A percentile compares a stretch with the other conserved stretches of the same genome.
phyloP scores from a whole-genome alignment of 2,329 filamentous ascomycete species.

The Coniochaeta hoffmannii region DNA sequence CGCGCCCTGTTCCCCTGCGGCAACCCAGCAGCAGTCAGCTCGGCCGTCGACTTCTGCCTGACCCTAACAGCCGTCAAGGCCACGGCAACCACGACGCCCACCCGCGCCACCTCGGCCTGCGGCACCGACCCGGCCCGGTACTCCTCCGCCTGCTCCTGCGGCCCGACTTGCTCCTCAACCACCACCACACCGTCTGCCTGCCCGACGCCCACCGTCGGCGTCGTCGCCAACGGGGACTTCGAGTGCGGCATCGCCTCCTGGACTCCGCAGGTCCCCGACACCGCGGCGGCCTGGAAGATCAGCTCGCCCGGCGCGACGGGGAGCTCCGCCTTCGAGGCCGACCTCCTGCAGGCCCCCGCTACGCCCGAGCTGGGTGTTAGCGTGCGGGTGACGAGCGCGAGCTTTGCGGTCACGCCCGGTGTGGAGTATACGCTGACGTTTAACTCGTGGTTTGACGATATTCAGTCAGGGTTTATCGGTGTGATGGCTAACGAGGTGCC shows the following conservation, averaged over 20 bases:
- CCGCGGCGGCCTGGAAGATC: conserved; percentile 2
- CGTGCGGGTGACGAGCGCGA: background rate
- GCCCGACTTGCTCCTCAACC: conserved; percentile 10
- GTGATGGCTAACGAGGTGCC: conserved; percentile 3
- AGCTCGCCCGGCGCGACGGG: conserved; percentile 1
- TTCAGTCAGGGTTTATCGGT: conserved; percentile 3
- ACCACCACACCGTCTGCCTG: conserved; percentile 2
- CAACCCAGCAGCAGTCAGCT: conserved; percentile 8
- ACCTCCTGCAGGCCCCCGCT: background rate
- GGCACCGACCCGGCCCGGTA: conserved; percentile 10
- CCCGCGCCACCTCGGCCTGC: conserved; percentile 12
- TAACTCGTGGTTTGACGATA: conserved; percentile 1
- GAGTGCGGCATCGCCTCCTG: conserved; percentile 14
- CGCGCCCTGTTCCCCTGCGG: conserved; percentile 15
- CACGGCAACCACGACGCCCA: conserved; percentile 12
- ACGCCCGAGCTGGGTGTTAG: conserved; percentile 2
- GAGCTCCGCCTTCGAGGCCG: background rate
- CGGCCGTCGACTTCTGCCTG: conserved; percentile 12
- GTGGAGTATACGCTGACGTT: conserved; percentile 4
- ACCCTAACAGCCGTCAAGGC: conserved; percentile 11
- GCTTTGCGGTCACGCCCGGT: background rate
- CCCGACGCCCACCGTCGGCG: conserved; percentile 5
- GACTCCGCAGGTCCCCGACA: conserved; percentile 12
- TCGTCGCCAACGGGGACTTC: conserved; percentile 10
- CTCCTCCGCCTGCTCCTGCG: conserved; percentile 14